These are phyloP conservation scores for Candida ulmi DNA, from an alignment of 805 yeast genomes.

Conservation along the genomic window DNA sequence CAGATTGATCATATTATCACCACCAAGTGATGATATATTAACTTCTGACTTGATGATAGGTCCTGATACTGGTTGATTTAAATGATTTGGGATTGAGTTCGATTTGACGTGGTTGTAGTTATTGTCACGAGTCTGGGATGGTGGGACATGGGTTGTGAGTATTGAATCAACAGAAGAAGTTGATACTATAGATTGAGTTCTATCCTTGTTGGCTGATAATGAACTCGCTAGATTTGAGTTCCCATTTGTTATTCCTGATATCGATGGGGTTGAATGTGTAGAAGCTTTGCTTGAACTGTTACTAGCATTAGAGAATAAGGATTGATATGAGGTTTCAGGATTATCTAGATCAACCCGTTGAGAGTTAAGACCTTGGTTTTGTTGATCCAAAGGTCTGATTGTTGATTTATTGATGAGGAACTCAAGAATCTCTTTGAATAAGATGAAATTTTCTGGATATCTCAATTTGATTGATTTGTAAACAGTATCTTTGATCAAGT, in stretches of 20 bases:
- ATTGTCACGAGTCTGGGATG: not conserved
- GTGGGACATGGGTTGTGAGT: not conserved
- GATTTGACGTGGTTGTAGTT: not conserved
- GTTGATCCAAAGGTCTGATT: not conserved
- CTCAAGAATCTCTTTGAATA: conserved; percentile 13
- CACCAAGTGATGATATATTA: not conserved
- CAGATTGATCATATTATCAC: not conserved
- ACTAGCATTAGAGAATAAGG: not conserved
- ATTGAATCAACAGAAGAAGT: conserved; percentile 1
- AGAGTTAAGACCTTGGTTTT: not conserved
- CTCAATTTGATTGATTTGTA: conserved; percentile 15
- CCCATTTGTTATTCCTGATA: not conserved
- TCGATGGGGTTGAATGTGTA: not conserved
- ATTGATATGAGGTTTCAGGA: not conserved
- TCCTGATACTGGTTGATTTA: too few relatives aligned
- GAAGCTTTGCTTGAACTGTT: not conserved
- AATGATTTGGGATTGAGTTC: not conserved
- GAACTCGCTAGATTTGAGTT: not conserved
- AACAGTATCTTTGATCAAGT: conserved; percentile 5
- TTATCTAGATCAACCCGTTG: not conserved
- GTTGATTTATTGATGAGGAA: not conserved
- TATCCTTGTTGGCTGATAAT: not conserved
- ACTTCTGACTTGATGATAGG: not conserved
- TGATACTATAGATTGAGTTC: not conserved
- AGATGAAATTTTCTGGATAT: conserved; percentile 22